Percentiles rank a stretch among this genome's conserved stretches.
Conservation (phyloP, 768 basidiomycete genomes). For the Tricholoma sp. region DNA sequence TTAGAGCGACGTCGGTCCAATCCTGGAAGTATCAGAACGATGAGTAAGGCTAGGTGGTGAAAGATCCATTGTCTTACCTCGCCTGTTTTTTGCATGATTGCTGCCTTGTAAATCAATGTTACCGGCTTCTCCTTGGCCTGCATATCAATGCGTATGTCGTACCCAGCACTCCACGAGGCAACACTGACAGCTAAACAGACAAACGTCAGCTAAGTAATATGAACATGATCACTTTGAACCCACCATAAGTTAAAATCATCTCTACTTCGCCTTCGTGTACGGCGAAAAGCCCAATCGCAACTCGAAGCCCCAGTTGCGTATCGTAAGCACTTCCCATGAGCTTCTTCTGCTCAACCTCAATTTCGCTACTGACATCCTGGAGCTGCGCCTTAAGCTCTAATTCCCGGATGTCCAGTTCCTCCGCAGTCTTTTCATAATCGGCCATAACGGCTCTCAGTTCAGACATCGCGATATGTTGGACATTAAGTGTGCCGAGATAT, state of each 20-base stretch:
- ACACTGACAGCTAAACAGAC: constrained; percentile 27
- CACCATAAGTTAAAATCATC: constrained; percentile 36
- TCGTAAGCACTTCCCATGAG: constrained; percentile 13
- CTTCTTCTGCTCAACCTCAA: constrained; percentile 17
- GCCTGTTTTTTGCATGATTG: constrained; percentile 35
- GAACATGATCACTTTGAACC: neutral
- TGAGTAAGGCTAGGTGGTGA: neutral
- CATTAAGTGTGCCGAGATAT: constrained; percentile 30
- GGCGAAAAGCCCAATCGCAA: constrained; percentile 31
- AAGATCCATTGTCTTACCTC: constrained; percentile 23
- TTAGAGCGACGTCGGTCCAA: constrained; percentile 37
- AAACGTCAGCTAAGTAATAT: neutral
- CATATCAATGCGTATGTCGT: constrained; percentile 38
- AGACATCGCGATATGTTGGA: constrained; percentile 24
- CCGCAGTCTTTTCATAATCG: constrained; percentile 27
- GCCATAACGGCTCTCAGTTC: constrained; percentile 25
- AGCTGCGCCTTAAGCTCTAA: constrained; percentile 25
- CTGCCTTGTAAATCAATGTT: constrained; percentile 32
- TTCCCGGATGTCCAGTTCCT: constrained; percentile 27
- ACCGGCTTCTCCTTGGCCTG: constrained; percentile 29
- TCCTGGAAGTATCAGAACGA: constrained; percentile 20
- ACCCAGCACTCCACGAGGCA: constrained; percentile 33
- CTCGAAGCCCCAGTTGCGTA: constrained; percentile 24
- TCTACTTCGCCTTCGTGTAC: constrained; percentile 31
- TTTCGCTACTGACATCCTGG: constrained; percentile 16